Evolutionary conservation across 1,284 basidiomycete genomes (phyloP).

Genomic region (Cystobasidium sp.): DNA sequence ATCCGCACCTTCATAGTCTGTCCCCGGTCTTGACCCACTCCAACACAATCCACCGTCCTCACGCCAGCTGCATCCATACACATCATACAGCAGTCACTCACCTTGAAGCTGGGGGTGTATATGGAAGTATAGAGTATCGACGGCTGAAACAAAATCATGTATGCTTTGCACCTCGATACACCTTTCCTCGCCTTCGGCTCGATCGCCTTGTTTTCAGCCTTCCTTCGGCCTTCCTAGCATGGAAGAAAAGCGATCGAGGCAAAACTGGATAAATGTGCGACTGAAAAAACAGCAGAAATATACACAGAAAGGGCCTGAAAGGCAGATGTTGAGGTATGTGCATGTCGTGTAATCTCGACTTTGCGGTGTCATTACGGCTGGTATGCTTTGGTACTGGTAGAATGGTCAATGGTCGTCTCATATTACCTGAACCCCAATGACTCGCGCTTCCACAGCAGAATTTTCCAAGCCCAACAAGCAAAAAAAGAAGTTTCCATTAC

Average conservation of each 20-base stretch:
- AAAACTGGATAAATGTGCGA: background rate
- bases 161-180: background rate
- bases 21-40: background rate
- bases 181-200: background rate
- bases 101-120: constrained; percentile 10
- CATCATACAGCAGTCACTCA: background rate
- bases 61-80: constrained; percentile 8
- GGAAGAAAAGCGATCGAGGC: constrained; percentile 2
- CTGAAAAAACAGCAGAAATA: background rate
- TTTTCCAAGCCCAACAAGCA: too few species aligned
- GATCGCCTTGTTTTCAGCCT: background rate
- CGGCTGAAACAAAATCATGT: constrained; percentile 1
- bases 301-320: too few species aligned
- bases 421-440: too few species aligned
- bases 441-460: too few species aligned
- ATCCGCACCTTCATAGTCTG: background rate
- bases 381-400: too few species aligned
- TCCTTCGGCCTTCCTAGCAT: background rate
- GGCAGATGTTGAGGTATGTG: too few species aligned
- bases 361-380: too few species aligned
- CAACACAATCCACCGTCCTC: too few species aligned
- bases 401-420: too few species aligned
- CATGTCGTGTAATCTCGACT: too few species aligned
- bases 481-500: too few species aligned
- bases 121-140: constrained; percentile 19